Percentiles rank a stretch among this genome's conserved stretches.
Evolutionary conservation across 148 eudicot species (phyloP).

Genomic region (Rhododendron mucronatum): DNA sequence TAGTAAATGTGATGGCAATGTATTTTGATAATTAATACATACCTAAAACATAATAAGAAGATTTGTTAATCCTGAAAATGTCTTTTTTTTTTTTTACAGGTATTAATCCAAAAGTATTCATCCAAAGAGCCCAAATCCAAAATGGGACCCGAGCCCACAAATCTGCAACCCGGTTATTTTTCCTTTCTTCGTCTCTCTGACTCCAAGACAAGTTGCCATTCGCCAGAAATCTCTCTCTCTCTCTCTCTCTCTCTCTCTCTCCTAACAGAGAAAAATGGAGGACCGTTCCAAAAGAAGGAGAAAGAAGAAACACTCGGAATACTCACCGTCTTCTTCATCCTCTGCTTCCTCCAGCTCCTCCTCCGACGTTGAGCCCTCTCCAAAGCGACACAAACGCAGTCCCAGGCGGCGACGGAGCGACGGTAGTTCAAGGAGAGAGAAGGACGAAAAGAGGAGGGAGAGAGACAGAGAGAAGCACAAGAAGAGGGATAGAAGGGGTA

Average conservation of each 20-base stretch:
- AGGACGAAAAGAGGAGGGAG: conserved; percentile 26
- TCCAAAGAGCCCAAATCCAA: no score
- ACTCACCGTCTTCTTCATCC: conserved; percentile 18
- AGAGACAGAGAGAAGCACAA: conserved; percentile 16
- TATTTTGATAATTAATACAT: no score
- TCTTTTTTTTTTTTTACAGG: no score
- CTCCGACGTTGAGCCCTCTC: not conserved
- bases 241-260: not conserved
- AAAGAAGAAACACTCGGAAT: not conserved
- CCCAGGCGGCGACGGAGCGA: conserved; percentile 21
- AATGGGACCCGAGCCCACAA: no score
- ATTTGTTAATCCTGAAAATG: no score
- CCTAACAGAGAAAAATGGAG: not conserved
- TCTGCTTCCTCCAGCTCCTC: conserved; percentile 12
- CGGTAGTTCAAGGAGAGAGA: conserved; percentile 25
- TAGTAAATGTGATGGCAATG: no score
- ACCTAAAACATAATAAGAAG: no score
- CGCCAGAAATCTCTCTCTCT: no score
- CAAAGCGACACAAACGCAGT: conserved; percentile 28
- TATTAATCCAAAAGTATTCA: no score
- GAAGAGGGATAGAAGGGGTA: conserved; percentile 21
- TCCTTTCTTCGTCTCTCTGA: no score
- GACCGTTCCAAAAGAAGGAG: not conserved
- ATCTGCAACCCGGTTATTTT: no score
- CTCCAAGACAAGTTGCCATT: no score